These are phyloP conservation scores for Alternaria dauci DNA, from an alignment of 2,329 filamentous ascomycete genomes.

Conservation along the genomic window DNA sequence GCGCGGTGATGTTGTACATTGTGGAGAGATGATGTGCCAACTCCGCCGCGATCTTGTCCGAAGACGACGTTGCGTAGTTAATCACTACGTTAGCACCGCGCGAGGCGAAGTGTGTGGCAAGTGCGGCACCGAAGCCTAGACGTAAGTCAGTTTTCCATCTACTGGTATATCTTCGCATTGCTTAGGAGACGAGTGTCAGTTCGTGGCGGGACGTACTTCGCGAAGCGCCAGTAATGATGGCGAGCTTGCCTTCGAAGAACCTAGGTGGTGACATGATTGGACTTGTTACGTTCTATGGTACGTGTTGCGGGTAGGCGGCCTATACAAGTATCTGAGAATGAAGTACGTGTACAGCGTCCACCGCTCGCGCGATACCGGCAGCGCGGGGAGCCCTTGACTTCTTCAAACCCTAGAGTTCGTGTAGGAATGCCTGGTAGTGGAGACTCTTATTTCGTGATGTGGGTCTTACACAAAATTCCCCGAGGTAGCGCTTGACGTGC, in stretches of 20 bases:
- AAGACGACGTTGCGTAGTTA: conserved; percentile 14
- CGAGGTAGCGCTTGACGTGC: background rate
- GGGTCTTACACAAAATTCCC: background rate
- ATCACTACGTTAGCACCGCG: conserved; percentile 14
- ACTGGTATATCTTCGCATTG: background rate
- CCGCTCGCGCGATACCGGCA: background rate
- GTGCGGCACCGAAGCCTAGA: conserved; percentile 16
- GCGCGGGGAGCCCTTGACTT: conserved; percentile 8
- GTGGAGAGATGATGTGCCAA: conserved; percentile 15
- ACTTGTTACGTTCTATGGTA: background rate
- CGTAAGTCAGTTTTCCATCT: conserved; percentile 1
- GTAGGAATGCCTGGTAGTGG: conserved; percentile 3
- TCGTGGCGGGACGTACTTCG: conserved; percentile 6
- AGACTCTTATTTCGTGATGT: background rate
- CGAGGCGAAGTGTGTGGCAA: conserved; percentile 13
- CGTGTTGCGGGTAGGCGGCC: background rate
- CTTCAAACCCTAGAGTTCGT: conserved; percentile 4
- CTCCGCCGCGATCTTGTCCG: conserved; percentile 9
- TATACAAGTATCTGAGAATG: background rate
- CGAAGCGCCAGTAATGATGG: conserved; percentile 14
- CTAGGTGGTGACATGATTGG: conserved; percentile 1
- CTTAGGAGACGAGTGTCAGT: background rate
- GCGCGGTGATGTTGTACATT: conserved; percentile 14
- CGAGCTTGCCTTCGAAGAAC: conserved; percentile 16
- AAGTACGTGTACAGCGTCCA: background rate